These are phyloP conservation scores for Lizonia empirigonia DNA, from an alignment of 2,329 filamentous ascomycete species.

Conservation along the genomic window DNA sequence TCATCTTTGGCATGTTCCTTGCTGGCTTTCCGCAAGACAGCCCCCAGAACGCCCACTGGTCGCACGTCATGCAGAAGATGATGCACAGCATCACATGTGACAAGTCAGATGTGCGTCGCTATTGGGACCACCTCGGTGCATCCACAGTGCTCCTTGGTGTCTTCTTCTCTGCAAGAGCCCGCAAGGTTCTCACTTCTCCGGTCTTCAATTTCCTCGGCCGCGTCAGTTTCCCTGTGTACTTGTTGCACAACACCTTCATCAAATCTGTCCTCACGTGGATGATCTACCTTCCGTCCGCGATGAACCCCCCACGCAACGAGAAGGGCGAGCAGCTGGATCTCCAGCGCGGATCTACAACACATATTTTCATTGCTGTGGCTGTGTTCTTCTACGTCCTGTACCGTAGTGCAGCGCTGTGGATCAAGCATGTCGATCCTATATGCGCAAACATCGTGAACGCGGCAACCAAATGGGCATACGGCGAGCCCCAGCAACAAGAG, in stretches of 20 bases:
- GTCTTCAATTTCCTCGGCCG: slow-evolving; percentile 67
- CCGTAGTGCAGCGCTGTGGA: slow-evolving; percentile 41
- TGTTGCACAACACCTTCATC: slow-evolving; percentile 66
- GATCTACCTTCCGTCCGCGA: slow-evolving; percentile 53
- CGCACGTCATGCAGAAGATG: slow-evolving; percentile 51
- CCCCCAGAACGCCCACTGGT: slow-evolving; percentile 61
- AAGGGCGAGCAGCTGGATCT: slow-evolving; percentile 46
- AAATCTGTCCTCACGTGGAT: slow-evolving; percentile 66
- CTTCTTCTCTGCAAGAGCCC: slow-evolving; percentile 59
- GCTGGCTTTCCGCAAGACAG: slow-evolving; percentile 66
- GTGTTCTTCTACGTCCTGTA: slow-evolving; percentile 47
- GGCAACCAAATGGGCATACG: slow-evolving; percentile 42
- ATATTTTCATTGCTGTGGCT: slow-evolving; percentile 42
- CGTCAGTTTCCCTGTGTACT: slow-evolving; percentile 68
- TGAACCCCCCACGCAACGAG: slow-evolving; percentile 45
- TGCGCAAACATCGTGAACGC: slow-evolving; percentile 42
- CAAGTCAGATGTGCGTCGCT: slow-evolving; percentile 57
- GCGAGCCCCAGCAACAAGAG: slow-evolving; percentile 28
- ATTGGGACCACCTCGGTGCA: slow-evolving; percentile 58
- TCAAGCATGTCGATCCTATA: slow-evolving; percentile 43
- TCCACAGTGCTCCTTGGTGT: slow-evolving; percentile 58
- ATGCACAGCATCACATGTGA: slow-evolving; percentile 55
- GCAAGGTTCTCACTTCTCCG: slow-evolving; percentile 60
- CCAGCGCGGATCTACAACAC: slow-evolving; percentile 38
- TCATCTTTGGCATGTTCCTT: slow-evolving; percentile 61